Evolutionary conservation across 1,284 basidiomycete genomes (phyloP), one percentile per base, ranked within the genome.

Genomic region (Garcileccinum viscosum): DNA sequence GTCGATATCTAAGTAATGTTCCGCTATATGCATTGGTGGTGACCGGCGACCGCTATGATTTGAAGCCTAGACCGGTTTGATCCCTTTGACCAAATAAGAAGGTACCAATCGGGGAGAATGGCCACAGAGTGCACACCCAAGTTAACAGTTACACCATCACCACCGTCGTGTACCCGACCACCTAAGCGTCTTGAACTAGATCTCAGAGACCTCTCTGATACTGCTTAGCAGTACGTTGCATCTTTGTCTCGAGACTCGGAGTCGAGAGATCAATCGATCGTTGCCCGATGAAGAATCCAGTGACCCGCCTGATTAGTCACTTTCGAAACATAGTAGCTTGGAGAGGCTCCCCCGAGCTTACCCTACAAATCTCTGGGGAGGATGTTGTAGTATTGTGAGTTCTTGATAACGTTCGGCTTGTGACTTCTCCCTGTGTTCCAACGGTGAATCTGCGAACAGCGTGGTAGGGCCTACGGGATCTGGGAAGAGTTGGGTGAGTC

Each of bases 401-500:
- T 6, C 24, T 53, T 30, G 50, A 30, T n/a, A 56, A 27, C 22
- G n/a, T 47, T 47, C 6, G 12, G 12, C 44, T 47, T n/a, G 42
- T 47, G n/a, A 14, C n/a, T 47, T n/a, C 44, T 47, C 44, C 5
- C 33, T 35, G 9, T 35, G 33, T 27, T 12, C 35, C 65, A n/a
- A 74, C 11, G 15, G 38, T 22, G 30, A 37, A 8, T 24, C 53
- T 17, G 58, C 8, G 6, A 40, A 72, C 44, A 77, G 73, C 15
- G 66, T 74, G 35, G 66, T 75, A 8, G 75, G 73, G 1, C 69
- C 75, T 8, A 77, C 75, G 24, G 75, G 75, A 22, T 75, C 75
- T 0, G 75, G 73, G 0, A 77, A 77, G 53, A 74, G 74, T 24
- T 74, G 75, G 73, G 75, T 74, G 38, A n/a, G 74, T n/a, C n/a